Percentiles rank a stretch among this genome's conserved stretches.
These are phyloP conservation scores for Hanseniaspora guilliermondii DNA, from an alignment of 805 yeast species.

Conservation along the genomic window DNA sequence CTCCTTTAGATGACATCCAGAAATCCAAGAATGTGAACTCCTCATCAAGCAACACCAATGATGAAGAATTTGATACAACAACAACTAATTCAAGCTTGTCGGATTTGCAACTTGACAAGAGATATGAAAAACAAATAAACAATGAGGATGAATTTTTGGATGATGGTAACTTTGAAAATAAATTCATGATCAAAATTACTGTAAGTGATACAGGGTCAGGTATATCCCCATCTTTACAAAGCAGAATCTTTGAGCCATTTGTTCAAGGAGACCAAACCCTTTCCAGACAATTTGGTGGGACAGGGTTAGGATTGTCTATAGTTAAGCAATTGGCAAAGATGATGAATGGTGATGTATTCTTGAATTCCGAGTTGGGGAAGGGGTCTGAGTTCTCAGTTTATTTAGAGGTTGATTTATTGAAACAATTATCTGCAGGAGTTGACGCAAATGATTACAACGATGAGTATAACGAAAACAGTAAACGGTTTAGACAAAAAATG, in stretches of 20 bases:
- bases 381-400: slow-evolving; percentile 79
- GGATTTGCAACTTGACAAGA: background rate
- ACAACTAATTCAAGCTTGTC: slow-evolving; percentile 13
- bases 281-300: slow-evolving; percentile 86
- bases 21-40: background rate
- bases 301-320: slow-evolving; percentile 82
- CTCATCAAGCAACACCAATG: background rate
- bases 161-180: slow-evolving; percentile 18
- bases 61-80: slow-evolving; percentile 14
- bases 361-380: slow-evolving; percentile 61
- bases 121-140: slow-evolving; percentile 17
- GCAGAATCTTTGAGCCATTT: slow-evolving; percentile 86
- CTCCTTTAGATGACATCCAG: background rate
- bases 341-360: slow-evolving; percentile 77
- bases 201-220: slow-evolving; percentile 94
- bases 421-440: slow-evolving; percentile 25
- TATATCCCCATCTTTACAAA: slow-evolving; percentile 68
- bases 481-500: slow-evolving; percentile 17
- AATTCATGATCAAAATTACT: slow-evolving; percentile 34
- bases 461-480: slow-evolving; percentile 48
- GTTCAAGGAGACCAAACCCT: slow-evolving; percentile 94
- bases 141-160: slow-evolving; percentile 31
- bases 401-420: slow-evolving; percentile 55
- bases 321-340: slow-evolving; percentile 80
- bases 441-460: slow-evolving; percentile 43